Evolutionary conservation across 768 basidiomycete genomes (phyloP).

Genomic region (Tricholoma furcatifolium): DNA sequence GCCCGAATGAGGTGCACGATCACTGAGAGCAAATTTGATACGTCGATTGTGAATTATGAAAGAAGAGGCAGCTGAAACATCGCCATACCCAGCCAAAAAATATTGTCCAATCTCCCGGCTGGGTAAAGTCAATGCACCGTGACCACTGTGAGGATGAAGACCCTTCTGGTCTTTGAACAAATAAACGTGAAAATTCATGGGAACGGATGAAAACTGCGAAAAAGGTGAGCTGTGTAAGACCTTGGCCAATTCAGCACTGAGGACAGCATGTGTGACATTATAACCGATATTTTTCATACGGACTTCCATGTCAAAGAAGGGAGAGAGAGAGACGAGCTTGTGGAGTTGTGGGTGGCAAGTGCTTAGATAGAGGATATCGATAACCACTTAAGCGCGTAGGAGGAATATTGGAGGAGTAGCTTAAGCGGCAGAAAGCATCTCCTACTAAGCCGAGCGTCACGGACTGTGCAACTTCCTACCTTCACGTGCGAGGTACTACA

Average conservation of each 20-base stretch:
- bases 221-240: slow-evolving; percentile 47
- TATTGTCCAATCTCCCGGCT: slow-evolving; percentile 30
- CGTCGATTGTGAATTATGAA: slow-evolving; percentile 30
- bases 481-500: no score
- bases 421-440: no score
- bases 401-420: no score
- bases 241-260: slow-evolving; percentile 36
- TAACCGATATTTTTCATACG: slow-evolving; percentile 38
- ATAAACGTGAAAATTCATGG: slow-evolving; percentile 53
- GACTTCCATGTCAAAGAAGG: slow-evolving; percentile 35
- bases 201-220: slow-evolving; percentile 22
- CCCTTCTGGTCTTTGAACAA: slow-evolving; percentile 40
- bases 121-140: slow-evolving; percentile 50
- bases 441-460: no score
- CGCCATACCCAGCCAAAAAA: slow-evolving; percentile 45
- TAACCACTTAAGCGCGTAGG: no score
- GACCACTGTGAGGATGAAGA: slow-evolving; percentile 34
- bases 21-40: slow-evolving; percentile 33
- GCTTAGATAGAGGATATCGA: not conserved
- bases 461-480: no score
- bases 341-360: slow-evolving; percentile 3
- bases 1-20: slow-evolving; percentile 25
- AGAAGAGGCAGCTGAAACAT: slow-evolving; percentile 8
- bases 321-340: not conserved
- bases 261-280: slow-evolving; percentile 24